Base-by-base conservation (phyloP, 768 basidiomycete genomes). In the Pulveroboletus sp. region DNA sequence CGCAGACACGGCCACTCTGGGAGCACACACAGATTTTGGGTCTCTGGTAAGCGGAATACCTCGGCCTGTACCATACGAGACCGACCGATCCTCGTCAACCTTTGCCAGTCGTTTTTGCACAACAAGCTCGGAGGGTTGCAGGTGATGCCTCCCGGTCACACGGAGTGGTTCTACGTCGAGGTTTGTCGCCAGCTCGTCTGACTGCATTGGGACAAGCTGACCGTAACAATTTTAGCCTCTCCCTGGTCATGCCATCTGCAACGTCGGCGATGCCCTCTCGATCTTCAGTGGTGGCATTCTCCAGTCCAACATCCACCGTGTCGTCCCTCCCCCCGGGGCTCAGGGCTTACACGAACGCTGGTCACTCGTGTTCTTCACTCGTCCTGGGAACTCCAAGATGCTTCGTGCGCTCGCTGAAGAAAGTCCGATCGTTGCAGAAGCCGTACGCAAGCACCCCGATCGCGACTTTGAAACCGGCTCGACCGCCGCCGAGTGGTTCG, bases 1-100 rank as follows among this genome's bases (percentile, higher is more conserved):
- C 8, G 62, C 63, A 7, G 67, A 72, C 6, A 73, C 65, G 40
- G 68, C 72, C n/a, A 70, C 72, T 0, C 61, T 85, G n/a, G 83
- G 83, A 17, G 77, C 79, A 2, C 86, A 87, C 60, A 85, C 84
- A 3, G 85, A 86, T 63, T 86, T 86, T 54, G 83, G 85, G n/a
- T 81, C 80, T n/a, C 61, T 86, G 49, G 83, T 83, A 56, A 59
- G 77, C 38, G 8, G 11, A 37, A 8, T 21, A 26, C 11, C 35
- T 24, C 2, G 21, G 7, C 40, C 4, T 33, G 8, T 28, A 28
- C 28, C 30, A 18, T 9, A 6, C 11, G 4, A 18, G 4, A 27
- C 14, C 11, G 6, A 21, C 28, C n/a, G 12, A 24, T 44, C 15
- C 15, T 11, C 27, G 5, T n/a, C 18, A 21, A 21, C 21, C 21